Percentiles rank a stretch among this genome's conserved stretches.
These are phyloP conservation scores for Lentinula raphanica DNA, from an alignment of 768 basidiomycete species.

Conservation along the genomic window DNA sequence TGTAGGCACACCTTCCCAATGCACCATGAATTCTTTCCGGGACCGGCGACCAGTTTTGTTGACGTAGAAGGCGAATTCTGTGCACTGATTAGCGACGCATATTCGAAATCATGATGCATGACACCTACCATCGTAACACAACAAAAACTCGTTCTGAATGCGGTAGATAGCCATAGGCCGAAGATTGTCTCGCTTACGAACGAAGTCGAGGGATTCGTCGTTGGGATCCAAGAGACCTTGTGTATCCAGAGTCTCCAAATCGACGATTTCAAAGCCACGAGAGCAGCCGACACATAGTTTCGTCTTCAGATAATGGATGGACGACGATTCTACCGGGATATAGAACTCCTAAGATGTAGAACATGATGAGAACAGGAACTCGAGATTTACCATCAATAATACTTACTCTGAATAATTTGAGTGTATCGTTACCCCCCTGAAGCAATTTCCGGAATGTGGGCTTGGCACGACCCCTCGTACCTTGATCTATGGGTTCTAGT, in stretches of 20 bases:
- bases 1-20: constrained; percentile 94
- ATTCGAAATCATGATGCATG: neutral
- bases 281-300: constrained; percentile 96
- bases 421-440: constrained; percentile 91
- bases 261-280: constrained; percentile 97
- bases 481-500: constrained; percentile 93
- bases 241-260: constrained; percentile 94
- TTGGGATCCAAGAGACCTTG: constrained; percentile 92
- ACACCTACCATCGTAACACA: constrained; percentile 91
- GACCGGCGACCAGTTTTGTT: constrained; percentile 94
- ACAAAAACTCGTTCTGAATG: constrained; percentile 91
- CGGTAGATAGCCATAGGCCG: constrained; percentile 95
- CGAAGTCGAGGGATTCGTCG: constrained; percentile 89
- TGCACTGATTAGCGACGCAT: neutral
- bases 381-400: neutral
- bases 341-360: constrained; percentile 78
- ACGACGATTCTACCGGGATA: constrained; percentile 94
- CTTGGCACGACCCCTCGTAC: constrained; percentile 68
- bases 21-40: constrained; percentile 86
- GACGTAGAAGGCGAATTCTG: constrained; percentile 99
- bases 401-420: constrained; percentile 82
- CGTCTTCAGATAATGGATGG: constrained; percentile 95
- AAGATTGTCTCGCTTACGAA: constrained; percentile 81
- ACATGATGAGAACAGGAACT: neutral
- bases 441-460: constrained; percentile 93